phyloP scores from a whole-genome alignment of 2,329 filamentous ascomycete species.

The Graphium sp. region DNA sequence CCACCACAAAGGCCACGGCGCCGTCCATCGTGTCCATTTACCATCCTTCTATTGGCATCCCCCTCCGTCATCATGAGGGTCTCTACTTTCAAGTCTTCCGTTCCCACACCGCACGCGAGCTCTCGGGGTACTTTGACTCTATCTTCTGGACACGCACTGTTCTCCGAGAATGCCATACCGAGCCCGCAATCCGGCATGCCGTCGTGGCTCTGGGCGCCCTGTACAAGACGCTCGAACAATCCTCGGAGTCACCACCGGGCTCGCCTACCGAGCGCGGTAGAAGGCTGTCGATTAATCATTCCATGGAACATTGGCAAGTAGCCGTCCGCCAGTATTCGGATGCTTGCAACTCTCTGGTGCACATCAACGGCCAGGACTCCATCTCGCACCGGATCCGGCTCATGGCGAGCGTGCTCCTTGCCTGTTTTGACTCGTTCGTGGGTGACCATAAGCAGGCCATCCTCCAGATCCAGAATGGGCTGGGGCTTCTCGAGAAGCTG shows the following conservation, averaged over 20 bases:
- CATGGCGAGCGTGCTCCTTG: slow-evolving; percentile 48
- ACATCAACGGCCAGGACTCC: slow-evolving; percentile 22
- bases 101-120: slow-evolving; percentile 40
- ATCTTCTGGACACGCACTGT: slow-evolving; percentile 49
- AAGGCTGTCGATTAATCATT: slow-evolving; percentile 16
- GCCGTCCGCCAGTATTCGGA: slow-evolving; percentile 42
- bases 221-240: slow-evolving; percentile 48
- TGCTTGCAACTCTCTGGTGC: slow-evolving; percentile 32
- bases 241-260: slow-evolving; percentile 29
- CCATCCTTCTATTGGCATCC: slow-evolving; percentile 24
- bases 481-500: slow-evolving; percentile 35
- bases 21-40: slow-evolving; percentile 15
- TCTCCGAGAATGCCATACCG: slow-evolving; percentile 44
- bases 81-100: slow-evolving; percentile 48
- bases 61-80: slow-evolving; percentile 31
- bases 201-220: slow-evolving; percentile 49
- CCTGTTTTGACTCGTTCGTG: slow-evolving; percentile 53
- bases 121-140: slow-evolving; percentile 51
- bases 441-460: slow-evolving; percentile 47
- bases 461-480: slow-evolving; percentile 40
- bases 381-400: slow-evolving; percentile 34
- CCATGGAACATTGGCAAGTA: slow-evolving; percentile 36
- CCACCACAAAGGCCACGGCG: slow-evolving; percentile 12
- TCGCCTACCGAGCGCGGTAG: slow-evolving; percentile 18
- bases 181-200: slow-evolving; percentile 44